Conservation (phyloP, 2,329 filamentous ascomycete genomes). For the Coniella lustricola region DNA sequence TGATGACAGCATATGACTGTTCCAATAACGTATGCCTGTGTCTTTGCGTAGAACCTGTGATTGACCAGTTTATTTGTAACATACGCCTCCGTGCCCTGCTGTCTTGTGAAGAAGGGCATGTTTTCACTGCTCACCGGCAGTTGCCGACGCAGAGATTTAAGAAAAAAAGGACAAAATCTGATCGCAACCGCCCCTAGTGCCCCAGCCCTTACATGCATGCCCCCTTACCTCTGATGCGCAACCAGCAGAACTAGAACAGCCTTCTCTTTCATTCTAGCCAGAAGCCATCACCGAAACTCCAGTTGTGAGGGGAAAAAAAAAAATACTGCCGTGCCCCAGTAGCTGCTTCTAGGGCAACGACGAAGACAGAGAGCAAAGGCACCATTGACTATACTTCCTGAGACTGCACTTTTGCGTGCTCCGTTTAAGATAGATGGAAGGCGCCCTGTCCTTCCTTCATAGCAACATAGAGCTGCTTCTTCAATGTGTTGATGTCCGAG, state of each 20-base stretch:
- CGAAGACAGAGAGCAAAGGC: no score
- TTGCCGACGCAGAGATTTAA: neutral
- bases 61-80: slow-evolving; percentile 16
- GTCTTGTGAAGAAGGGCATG: neutral
- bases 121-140: slow-evolving; percentile 6
- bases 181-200: slow-evolving; percentile 3
- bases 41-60: neutral
- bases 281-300: neutral
- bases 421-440: slow-evolving; percentile 77
- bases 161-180: slow-evolving; percentile 4
- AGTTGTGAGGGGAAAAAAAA: no score
- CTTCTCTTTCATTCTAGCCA: slow-evolving; percentile 6
- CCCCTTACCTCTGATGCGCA: neutral
- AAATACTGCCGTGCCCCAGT: no score
- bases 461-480: slow-evolving; percentile 71
- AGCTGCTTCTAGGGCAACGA: no score
- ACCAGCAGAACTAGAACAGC: slow-evolving; percentile 6
- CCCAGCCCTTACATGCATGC: slow-evolving; percentile 10
- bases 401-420: neutral
- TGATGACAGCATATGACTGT: no score
- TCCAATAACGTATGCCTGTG: no score
- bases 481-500: slow-evolving; percentile 68
- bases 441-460: slow-evolving; percentile 95
- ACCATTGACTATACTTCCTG: neutral
- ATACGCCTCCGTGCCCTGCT: slow-evolving; percentile 10